Evolutionary conservation across 139 green algal species (phyloP).

Genomic region (Coccomyxa sp.): DNA sequence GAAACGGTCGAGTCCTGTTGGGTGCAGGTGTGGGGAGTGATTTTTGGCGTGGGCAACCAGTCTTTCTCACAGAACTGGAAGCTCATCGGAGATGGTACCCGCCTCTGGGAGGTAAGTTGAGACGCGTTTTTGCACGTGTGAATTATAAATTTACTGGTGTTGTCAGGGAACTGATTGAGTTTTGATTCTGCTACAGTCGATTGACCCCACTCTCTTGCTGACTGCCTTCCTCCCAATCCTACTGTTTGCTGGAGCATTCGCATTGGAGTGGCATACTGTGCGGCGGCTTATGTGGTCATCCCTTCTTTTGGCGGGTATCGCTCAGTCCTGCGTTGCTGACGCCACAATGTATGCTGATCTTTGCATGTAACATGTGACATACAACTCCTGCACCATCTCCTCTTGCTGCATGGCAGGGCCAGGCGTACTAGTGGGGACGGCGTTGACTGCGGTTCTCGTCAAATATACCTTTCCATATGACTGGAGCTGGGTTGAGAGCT

Average conservation of each 20-base stretch:
- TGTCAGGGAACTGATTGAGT: neutral
- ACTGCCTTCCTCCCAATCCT: slow-evolving; percentile 55
- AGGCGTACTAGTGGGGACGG: slow-evolving; percentile 44
- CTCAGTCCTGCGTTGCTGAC: neutral
- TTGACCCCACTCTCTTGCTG: slow-evolving; percentile 54
- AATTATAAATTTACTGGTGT: too few relatives aligned
- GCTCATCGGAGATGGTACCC: slow-evolving; percentile 9
- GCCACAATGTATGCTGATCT: neutral
- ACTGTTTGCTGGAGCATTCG: slow-evolving; percentile 37
- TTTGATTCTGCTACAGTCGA: slow-evolving; percentile 26
- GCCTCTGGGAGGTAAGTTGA: slow-evolving; percentile 18
- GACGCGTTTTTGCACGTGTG: neutral
- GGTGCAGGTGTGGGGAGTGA: slow-evolving; percentile 20
- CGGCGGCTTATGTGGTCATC: slow-evolving; percentile 7
- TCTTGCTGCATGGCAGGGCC: slow-evolving; percentile 28
- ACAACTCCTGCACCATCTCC: too few relatives aligned
- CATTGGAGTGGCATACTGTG: slow-evolving; percentile 55
- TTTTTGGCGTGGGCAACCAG: slow-evolving; percentile 18
- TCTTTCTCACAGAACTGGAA: slow-evolving; percentile 10
- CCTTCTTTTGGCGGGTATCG: slow-evolving; percentile 6
- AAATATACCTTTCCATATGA: slow-evolving; percentile 57
- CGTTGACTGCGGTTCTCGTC: slow-evolving; percentile 41
- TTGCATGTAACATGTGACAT: neutral
- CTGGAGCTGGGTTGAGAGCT: slow-evolving; percentile 51
- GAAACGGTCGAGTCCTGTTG: neutral